A percentile compares a stretch with the other conserved stretches of the same genome.
These are phyloP conservation scores for Sporothrix phasma DNA, from an alignment of 2,329 filamentous ascomycete species.

Conservation along the genomic window DNA sequence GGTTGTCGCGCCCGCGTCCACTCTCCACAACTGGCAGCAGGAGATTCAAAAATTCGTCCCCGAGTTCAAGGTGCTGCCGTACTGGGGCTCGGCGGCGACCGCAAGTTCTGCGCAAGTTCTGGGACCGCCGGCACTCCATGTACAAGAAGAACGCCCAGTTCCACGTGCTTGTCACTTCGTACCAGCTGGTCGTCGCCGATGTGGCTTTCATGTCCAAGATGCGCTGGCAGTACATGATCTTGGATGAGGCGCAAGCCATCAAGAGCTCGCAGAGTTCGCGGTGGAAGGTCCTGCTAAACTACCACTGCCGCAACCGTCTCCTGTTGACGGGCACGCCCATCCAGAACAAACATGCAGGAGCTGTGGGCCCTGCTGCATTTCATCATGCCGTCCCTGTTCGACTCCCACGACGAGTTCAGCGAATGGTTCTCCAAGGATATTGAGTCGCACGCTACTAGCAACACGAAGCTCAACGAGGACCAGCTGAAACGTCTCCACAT, in stretches of 20 bases:
- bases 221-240: conserved; percentile 99
- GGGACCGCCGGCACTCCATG: conserved; percentile 95
- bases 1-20: conserved; percentile 91
- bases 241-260: conserved; percentile 97
- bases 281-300: conserved; percentile 90
- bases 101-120: conserved; percentile 97
- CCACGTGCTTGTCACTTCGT: conserved; percentile 92
- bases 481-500: conserved; percentile 94
- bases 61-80: conserved; percentile 86
- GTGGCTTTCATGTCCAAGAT: conserved; percentile 98
- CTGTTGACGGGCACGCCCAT: conserved; percentile 94
- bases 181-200: conserved; percentile 92
- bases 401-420: conserved; percentile 85
- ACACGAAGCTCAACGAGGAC: conserved; percentile 98
- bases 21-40: conserved; percentile 98
- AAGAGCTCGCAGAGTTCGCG: conserved; percentile 93
- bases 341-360: conserved; percentile 99
- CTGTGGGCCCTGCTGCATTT: conserved; percentile 96
- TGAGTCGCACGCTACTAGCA: conserved; percentile 95
- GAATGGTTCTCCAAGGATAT: conserved; percentile 96
- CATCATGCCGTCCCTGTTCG: conserved; percentile 99
- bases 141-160: conserved; percentile 91
- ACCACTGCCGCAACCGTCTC: conserved; percentile 90
- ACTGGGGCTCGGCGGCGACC: conserved; percentile 91
- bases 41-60: conserved; percentile 95